These are phyloP conservation scores for Candida succiphila DNA, from an alignment of 805 yeast species.

Conservation along the genomic window DNA sequence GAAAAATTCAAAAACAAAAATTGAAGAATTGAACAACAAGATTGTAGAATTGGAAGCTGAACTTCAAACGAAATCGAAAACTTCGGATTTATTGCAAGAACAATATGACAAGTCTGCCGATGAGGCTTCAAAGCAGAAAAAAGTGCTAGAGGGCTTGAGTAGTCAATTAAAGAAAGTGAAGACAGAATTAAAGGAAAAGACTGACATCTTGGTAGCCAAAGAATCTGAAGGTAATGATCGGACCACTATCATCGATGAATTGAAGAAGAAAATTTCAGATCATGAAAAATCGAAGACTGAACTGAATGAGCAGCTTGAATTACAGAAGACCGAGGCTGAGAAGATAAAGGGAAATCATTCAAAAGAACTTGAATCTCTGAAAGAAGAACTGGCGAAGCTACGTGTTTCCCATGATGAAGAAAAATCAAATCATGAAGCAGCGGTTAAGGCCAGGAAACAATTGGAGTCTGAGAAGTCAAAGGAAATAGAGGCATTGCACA, in stretches of 20 bases:
- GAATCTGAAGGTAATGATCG: not conserved
- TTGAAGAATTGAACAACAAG: conserved; percentile 5
- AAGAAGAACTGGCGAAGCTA: not conserved
- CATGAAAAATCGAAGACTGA: not conserved
- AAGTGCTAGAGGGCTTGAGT: not conserved
- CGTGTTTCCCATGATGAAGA: not conserved
- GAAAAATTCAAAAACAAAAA: conserved; percentile 7
- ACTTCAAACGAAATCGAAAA: not conserved
- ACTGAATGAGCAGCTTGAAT: not conserved
- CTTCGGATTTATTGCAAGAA: not conserved
- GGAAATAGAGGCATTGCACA: not conserved
- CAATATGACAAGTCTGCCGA: not conserved
- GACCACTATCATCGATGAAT: too few species aligned
- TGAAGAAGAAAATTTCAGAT: not conserved
- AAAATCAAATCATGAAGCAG: not conserved
- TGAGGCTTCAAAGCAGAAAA: not conserved
- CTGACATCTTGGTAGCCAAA: conserved; percentile 1
- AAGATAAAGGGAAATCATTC: not conserved
- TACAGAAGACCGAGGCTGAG: not conserved
- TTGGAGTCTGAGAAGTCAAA: conserved; percentile 2
- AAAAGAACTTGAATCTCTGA: conserved; percentile 1
- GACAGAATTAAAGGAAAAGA: not conserved
- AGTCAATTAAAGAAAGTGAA: not conserved
- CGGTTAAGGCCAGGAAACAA: not conserved
- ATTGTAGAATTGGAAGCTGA: conserved; percentile 3